Percentiles rank a stretch among this genome's conserved stretches.
These are phyloP conservation scores for Coemansia sp. DNA, from an alignment of 192 early-diverging fungal genomes.

Conservation along the genomic window DNA sequence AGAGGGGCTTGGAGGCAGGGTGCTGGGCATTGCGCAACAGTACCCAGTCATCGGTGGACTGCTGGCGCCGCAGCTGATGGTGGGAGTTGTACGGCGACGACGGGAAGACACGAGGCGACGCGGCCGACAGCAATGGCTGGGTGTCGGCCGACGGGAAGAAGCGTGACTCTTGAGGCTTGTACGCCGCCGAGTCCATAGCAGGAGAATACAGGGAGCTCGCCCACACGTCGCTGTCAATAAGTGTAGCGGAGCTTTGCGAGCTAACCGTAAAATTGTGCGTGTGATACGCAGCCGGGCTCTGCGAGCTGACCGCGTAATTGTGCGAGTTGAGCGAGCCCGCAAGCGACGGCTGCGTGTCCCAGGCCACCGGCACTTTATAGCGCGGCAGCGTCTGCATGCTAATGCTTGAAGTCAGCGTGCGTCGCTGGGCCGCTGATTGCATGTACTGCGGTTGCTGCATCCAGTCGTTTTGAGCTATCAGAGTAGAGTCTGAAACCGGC, in stretches of 20 bases:
- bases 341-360: conserved; percentile 19
- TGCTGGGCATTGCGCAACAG: conserved; percentile 15
- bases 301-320: conserved; percentile 12
- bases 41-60: conserved; percentile 42
- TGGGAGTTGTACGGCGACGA: conserved; percentile 15
- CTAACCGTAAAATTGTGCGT: conserved; percentile 3
- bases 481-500: conserved; percentile 1
- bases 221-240: conserved; percentile 52
- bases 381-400: conserved; percentile 51
- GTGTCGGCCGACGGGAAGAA: conserved; percentile 27
- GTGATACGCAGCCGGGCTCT: conserved; percentile 25
- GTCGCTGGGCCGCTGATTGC: conserved; percentile 14
- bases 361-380: conserved; percentile 24
- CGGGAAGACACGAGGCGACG: not conserved
- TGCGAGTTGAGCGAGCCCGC: not conserved
- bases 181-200: not conserved
- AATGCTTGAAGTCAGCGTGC: conserved; percentile 38
- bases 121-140: not conserved
- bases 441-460: conserved; percentile 5
- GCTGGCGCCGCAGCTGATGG: conserved; percentile 45
- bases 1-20: conserved; percentile 1
- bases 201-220: conserved; percentile 1
- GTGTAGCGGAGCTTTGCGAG: conserved; percentile 36
- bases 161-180: conserved; percentile 27
- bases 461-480: not conserved